Evolutionary conservation across 2,329 filamentous ascomycete species (phyloP).

Genomic region (Chalara sp.): DNA sequence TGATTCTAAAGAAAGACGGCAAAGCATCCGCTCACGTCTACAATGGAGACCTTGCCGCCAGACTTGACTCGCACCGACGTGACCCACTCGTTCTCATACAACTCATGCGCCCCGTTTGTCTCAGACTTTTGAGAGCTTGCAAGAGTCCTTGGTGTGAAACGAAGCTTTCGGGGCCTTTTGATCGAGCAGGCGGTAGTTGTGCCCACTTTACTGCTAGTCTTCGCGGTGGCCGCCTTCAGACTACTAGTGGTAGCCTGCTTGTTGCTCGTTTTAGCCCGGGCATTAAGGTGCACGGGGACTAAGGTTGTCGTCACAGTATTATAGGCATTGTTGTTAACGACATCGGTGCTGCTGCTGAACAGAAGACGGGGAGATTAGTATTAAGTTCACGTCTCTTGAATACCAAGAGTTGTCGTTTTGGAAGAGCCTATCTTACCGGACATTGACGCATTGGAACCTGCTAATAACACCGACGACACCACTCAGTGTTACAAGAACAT

Average conservation of each 20-base stretch:
- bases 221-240: too few species aligned
- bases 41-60: background rate
- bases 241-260: too few species aligned
- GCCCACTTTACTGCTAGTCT: too few species aligned
- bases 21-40: constrained; percentile 1
- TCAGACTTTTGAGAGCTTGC: background rate
- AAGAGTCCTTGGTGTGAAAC: constrained; percentile 1
- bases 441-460: too few species aligned
- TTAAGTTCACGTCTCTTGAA: too few species aligned
- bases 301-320: background rate
- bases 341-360: background rate
- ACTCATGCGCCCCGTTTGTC: background rate
- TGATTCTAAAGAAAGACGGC: constrained; percentile 2
- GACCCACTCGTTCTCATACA: constrained; percentile 2
- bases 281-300: background rate
- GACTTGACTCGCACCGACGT: background rate
- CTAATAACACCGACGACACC: too few species aligned
- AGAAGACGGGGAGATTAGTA: too few species aligned
- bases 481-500: too few species aligned
- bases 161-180: background rate
- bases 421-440: too few species aligned
- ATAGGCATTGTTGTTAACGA: constrained; percentile 1
- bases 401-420: too few species aligned
- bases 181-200: background rate
- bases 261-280: background rate